Evolutionary conservation across 2,329 filamentous ascomycete genomes (phyloP), one percentile per base, ranked within the genome.

Genomic region (Exophiala aquamarina): DNA sequence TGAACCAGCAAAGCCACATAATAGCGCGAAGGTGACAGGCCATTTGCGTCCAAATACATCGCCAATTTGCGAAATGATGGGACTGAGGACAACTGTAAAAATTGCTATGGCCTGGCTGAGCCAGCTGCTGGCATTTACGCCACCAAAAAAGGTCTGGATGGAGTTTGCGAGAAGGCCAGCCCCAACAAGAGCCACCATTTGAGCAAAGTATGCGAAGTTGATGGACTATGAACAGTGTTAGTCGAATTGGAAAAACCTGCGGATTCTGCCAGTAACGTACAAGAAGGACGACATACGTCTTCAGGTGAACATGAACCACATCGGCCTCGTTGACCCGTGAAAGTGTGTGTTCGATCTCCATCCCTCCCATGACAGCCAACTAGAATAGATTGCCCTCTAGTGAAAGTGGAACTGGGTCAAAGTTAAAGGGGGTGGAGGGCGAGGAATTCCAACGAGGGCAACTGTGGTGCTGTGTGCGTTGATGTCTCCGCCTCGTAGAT

Each of bases 11-110:
- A 41, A 42, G 19, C 51, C 51, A 23, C 33, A 49, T n/a, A 36
- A 10, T 3, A 38, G 6, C 5, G 15, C 23, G 14, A 42, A 21
- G 14, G 47, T 37, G 15, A 54, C 18, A 18, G 43, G 29, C 43
- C 40, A 44, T 36, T 51, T 51, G 19, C 51, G 39, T 4, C 51
- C 51, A 39, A 43, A 54, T 18, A 35, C 42, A 40, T 54, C 51
- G 3, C 48, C 43, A 13, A 40, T 33, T 47, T 51, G 51, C 8
- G 38, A 45, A 15, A 47, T 15, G 6, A 44, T 38, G 5, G 55
- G 55, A 41, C 41, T 47, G 14, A 58, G 40, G 4, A 45, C 39
- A 10, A 50, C 36, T 3, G 48, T 54, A 14, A 39, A 14, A 19
- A 54, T 49, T 9, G 45, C 38, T 14, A 54, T 45, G 3, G 40